phyloP scores from a whole-genome alignment of 2,329 filamentous ascomycete genomes.

The Thelonectria rubi region DNA sequence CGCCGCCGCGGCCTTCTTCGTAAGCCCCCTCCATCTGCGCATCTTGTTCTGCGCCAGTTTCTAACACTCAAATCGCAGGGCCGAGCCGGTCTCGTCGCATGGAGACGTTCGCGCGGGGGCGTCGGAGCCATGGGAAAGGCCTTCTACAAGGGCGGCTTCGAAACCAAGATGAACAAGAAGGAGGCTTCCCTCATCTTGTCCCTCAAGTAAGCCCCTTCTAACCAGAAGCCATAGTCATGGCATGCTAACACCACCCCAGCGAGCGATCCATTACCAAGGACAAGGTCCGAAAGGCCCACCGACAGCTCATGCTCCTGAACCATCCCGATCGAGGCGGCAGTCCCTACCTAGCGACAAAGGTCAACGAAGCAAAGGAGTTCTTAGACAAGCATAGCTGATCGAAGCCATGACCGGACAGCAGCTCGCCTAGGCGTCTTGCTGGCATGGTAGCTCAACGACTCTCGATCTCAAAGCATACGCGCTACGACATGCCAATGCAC shows the following conservation, averaged over 20 bases:
- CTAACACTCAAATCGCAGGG: slow-evolving; percentile 64
- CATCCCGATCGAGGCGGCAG: slow-evolving; percentile 97
- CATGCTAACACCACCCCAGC: slow-evolving; percentile 55
- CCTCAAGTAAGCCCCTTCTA: slow-evolving; percentile 70
- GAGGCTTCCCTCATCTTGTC: slow-evolving; percentile 92
- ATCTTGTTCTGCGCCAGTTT: not conserved
- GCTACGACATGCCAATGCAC: slow-evolving; percentile 25
- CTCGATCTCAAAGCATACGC: slow-evolving; percentile 3
- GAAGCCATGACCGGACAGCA: slow-evolving; percentile 22
- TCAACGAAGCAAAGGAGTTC: slow-evolving; percentile 98
- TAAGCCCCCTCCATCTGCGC: slow-evolving; percentile 42
- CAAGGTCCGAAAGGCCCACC: slow-evolving; percentile 93
- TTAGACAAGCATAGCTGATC: slow-evolving; percentile 72
- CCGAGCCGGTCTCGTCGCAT: slow-evolving; percentile 89
- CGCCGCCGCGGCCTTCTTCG: slow-evolving; percentile 62
- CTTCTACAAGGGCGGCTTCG: slow-evolving; percentile 99
- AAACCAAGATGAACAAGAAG: slow-evolving; percentile 89
- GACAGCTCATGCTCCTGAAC: slow-evolving; percentile 95
- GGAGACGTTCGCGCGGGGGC: slow-evolving; percentile 81
- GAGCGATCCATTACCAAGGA: slow-evolving; percentile 91
- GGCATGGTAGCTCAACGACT: slow-evolving; percentile 12
- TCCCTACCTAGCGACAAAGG: slow-evolving; percentile 95
- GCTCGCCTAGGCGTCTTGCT: slow-evolving; percentile 7
- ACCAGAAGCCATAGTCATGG: not conserved
- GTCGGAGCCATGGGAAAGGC: slow-evolving; percentile 85